Evolutionary conservation across 805 yeast species (phyloP), one percentile per base, ranked within the genome.

Genomic region (Wickerhamiella galacta): DNA sequence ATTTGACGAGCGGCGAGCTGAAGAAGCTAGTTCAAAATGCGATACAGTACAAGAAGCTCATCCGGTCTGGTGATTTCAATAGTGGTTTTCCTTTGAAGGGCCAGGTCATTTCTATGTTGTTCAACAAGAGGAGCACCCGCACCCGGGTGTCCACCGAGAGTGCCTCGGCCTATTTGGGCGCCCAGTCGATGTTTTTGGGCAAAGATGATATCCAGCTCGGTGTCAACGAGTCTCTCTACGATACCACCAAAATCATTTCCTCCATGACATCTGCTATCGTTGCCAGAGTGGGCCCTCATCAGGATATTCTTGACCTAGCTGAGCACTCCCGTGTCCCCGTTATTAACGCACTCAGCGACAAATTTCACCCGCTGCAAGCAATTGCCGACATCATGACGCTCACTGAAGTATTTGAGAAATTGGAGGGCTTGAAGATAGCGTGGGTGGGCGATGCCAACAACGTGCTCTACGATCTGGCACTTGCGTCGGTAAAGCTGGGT

Each of bases 361-460:
- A 61, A 38, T 90, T 68, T 58, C 98, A 90, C 55, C 98, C 98
- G 16, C 63, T 87, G 49, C 98, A 90, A 59, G 93, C 96, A 3
- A 78, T 90, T 41, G 74, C 95, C 36, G 98, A 90, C 54, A 46
- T 90, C 36, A 59, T 81, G 43, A 85, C 96, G 3, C 77, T 90
- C 38, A 72, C 75, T 42, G 95, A 90, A 56, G 56, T 73, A 3
- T 79, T 80, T 48, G 70, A 72, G 3, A 45, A 46, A 16, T 39
- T 51, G 31, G 41, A 50, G 28, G 70, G 68, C 10, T 64, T 83
- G 42, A 85, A 82, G 46, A 58, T 87, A 31, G 73, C 95, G 2
- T 87, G 98, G 98, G 72, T 90, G 14, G 98, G 98, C 38, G 98
- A 87, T 54, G 75, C 95, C 20, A 90, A 90, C 55, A 90, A 90